These are phyloP conservation scores for Botryobasidium botryosum DNA, from an alignment of 768 basidiomycete genomes.

Conservation along the genomic window DNA sequence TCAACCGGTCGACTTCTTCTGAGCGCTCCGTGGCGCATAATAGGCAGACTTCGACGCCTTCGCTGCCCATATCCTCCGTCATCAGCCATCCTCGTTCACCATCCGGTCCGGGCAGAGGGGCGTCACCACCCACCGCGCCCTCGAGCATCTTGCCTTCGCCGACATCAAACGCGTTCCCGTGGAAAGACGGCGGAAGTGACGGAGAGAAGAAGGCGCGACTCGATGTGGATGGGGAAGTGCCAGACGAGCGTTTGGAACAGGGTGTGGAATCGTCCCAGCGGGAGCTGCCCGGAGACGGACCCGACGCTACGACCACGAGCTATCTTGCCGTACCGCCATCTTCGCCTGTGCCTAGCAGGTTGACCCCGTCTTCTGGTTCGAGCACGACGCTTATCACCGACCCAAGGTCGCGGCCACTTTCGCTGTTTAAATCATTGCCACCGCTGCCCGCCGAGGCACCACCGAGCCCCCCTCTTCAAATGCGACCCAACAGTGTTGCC, in stretches of 20 bases:
- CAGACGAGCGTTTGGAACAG: neutral
- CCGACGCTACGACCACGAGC: constrained; percentile 16
- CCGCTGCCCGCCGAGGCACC: constrained; percentile 42
- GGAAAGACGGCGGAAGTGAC: constrained; percentile 11
- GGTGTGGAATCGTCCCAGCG: neutral
- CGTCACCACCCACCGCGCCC: constrained; percentile 59
- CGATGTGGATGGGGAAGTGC: constrained; percentile 5
- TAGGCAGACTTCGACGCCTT: neutral
- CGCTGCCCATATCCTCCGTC: constrained; percentile 2
- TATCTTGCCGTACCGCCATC: constrained; percentile 15
- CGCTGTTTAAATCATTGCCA: constrained; percentile 45
- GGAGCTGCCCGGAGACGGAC: constrained; percentile 18
- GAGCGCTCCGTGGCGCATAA: neutral
- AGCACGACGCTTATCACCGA: constrained; percentile 1
- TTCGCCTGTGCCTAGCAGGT: constrained; percentile 13
- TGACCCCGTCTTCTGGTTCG: too few species aligned
- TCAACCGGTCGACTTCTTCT: neutral
- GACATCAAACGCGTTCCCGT: constrained; percentile 32
- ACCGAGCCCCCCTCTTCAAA: constrained; percentile 12
- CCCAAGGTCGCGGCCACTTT: constrained; percentile 12
- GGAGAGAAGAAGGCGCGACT: constrained; percentile 10
- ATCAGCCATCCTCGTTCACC: constrained; percentile 8
- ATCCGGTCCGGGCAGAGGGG: constrained; percentile 25
- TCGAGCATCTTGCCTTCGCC: constrained; percentile 63
- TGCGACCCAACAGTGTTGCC: constrained; percentile 46